Base-by-base conservation (phyloP, 352 stramenopile genomes). In the Phytophthora kernoviae region DNA sequence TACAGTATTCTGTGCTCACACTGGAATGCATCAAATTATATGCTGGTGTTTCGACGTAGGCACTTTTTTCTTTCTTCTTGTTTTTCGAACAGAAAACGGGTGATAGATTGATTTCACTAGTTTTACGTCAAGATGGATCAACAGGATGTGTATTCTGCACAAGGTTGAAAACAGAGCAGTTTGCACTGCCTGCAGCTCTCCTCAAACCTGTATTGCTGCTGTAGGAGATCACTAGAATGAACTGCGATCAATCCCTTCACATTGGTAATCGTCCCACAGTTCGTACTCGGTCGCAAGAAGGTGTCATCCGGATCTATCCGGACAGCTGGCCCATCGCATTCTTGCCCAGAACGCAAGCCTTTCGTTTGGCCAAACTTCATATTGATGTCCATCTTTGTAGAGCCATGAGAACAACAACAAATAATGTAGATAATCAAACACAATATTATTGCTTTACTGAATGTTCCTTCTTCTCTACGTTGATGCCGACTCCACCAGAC, bases 401-500 rank as follows among this genome's bases (percentile, higher is more conserved):
- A n/a, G n/a, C n/a, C n/a, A n/a, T n/a, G n/a, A n/a, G n/a, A n/a
- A n/a, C 14, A n/a, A 39, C 9, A 5, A n/a, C 33, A 39, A 39
- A 17, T 8, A 8, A 12, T 39, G 33, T 39, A 39, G 14, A 5
- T 2, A 14, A 14, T n/a, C 9, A 39, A n/a, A 14, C 33, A 39
- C 4, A n/a, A 39, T 39, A 8, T 39, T 34, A 34, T 11, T 12
- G 8, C 12, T 15, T 43, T 43, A 33, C n/a, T 39, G 18, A 43
- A 26, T 6, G 21, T 15, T 46, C 17, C 24, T 21, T 5, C n/a
- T 43, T 15, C 37, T 18, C 37, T 51, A 64, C 10, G 56, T 41
- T 33, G 47, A 71, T 18, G 49, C 34, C 2, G 54, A 61, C 26
- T 62, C 50, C 22, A 77, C 68, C 18, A 81, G 41, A 32, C 53